Evolutionary conservation across 169 alveolate genomes (phyloP), one percentile per base, ranked within the genome.

Genomic region (Plasmodium yoelii): DNA sequence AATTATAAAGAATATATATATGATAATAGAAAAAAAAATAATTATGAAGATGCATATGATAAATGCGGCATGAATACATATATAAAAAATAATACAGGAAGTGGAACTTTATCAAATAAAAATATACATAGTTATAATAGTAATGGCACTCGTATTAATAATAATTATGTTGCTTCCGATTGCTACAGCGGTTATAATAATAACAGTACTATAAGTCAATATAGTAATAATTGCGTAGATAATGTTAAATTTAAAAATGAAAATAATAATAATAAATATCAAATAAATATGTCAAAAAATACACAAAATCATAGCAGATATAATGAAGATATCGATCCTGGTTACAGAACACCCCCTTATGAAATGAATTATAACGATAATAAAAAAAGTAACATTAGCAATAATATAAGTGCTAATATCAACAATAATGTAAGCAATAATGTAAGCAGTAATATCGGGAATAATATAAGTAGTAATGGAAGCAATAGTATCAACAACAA

Each of bases 271-370:
- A 55, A 63, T 47, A 63, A 26, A 57, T 64, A 77, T 7, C 72
- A 44, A 5, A 56, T 26, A 7, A 68, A 55, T 13, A 28, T 49
- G 8, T 19, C 60, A 13, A 65, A 82, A 19, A 65, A 55, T 15
- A 9, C 84, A 18, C 47, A 47, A 46, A 84, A 82, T 39, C 42
- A 34, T 34, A 34, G 7, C 42, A 22, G 67, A 44, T 82, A 82
- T 47, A 82, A 82, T n/a, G 90, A 61, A 71, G 57, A 47, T 69
- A 72, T n/a, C 51, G 56, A 65, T n/a, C 42, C 82, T 44, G 39
- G 72, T 8, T 82, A 57, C 28, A 44, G 64, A 47, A 64, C 47
- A 5, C 61, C 90, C n/a, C 13, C 34, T 7, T 82, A 82, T 56
- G 90, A 82, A 18, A 69, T 63, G 61, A 42, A 44, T 24, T 82